These are phyloP conservation scores for Schizochytrium sp. DNA, from an alignment of 108 stramenopile species.

Conservation along the genomic window DNA sequence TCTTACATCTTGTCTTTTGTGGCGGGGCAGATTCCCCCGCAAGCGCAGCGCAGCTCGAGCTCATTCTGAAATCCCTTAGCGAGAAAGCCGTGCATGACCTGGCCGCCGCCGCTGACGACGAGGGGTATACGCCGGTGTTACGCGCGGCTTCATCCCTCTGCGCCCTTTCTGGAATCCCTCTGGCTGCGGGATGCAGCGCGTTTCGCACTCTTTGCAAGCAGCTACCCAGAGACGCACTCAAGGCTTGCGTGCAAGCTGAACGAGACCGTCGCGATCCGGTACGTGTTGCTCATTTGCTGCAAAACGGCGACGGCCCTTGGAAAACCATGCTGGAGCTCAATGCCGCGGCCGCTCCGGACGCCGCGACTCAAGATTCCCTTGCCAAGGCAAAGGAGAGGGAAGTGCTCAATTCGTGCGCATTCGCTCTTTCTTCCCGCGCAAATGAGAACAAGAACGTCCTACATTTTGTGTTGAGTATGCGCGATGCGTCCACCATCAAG, in stretches of 20 bases:
- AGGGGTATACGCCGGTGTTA: background rate
- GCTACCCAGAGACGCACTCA: background rate
- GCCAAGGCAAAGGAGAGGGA: too few species aligned
- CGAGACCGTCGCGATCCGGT: background rate
- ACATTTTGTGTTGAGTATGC: background rate
- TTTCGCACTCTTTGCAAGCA: background rate
- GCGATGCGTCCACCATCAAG: background rate
- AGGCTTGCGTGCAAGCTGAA: background rate
- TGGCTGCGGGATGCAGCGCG: background rate
- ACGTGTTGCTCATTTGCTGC: background rate
- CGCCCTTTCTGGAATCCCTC: background rate
- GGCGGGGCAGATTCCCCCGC: background rate
- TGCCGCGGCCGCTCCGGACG: too few species aligned
- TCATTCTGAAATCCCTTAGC: background rate
- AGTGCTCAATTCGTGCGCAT: too few species aligned
- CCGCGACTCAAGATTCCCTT: too few species aligned
- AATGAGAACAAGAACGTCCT: background rate
- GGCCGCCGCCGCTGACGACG: background rate
- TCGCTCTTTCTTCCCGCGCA: background rate
- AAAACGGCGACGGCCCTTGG: too few species aligned
- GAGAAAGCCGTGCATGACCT: background rate
- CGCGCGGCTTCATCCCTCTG: background rate
- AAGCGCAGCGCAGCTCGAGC: background rate
- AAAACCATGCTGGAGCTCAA: too few species aligned
- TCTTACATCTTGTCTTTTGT: background rate